phyloP scores from a whole-genome alignment of 1,284 basidiomycete species.

The Sphagnurus paluster region DNA sequence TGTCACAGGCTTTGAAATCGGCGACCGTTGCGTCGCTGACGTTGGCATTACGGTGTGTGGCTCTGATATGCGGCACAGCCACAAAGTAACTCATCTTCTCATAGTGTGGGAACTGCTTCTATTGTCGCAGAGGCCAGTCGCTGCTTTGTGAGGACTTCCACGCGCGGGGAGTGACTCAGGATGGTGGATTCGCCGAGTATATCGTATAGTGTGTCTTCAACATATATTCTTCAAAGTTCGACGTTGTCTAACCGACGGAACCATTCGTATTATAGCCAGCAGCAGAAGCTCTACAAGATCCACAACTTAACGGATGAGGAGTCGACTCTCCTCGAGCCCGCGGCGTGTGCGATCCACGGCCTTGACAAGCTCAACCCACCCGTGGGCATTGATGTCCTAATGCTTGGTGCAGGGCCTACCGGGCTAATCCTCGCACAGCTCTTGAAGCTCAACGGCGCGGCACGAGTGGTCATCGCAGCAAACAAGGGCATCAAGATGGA shows the following conservation, averaged over 20 bases:
- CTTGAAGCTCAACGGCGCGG: constrained; percentile 81
- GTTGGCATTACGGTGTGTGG: constrained; percentile 48
- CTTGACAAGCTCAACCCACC: constrained; percentile 80
- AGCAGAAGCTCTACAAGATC: constrained; percentile 82
- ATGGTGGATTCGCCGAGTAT: constrained; percentile 85
- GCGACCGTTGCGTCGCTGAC: constrained; percentile 77
- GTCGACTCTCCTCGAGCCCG: constrained; percentile 83
- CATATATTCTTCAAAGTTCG: neutral
- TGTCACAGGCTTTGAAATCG: constrained; percentile 63
- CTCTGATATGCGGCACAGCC: constrained; percentile 3
- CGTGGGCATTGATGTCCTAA: constrained; percentile 77
- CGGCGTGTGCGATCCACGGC: constrained; percentile 89
- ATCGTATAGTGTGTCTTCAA: constrained; percentile 57
- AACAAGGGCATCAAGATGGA: constrained; percentile 89
- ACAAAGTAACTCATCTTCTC: constrained; percentile 5
- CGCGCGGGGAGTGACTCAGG: constrained; percentile 64
- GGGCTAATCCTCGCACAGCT: constrained; percentile 85
- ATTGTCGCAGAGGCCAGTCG: constrained; percentile 69
- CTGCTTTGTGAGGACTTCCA: constrained; percentile 74
- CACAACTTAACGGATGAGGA: constrained; percentile 84
- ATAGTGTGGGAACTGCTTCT: constrained; percentile 75
- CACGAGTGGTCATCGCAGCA: constrained; percentile 75
- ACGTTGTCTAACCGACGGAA: neutral
- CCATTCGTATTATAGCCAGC: constrained; percentile 38
- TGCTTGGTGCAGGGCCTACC: constrained; percentile 77